phyloP scores from a whole-genome alignment of 2,329 filamentous ascomycete genomes.

The Xylaria sp. region DNA sequence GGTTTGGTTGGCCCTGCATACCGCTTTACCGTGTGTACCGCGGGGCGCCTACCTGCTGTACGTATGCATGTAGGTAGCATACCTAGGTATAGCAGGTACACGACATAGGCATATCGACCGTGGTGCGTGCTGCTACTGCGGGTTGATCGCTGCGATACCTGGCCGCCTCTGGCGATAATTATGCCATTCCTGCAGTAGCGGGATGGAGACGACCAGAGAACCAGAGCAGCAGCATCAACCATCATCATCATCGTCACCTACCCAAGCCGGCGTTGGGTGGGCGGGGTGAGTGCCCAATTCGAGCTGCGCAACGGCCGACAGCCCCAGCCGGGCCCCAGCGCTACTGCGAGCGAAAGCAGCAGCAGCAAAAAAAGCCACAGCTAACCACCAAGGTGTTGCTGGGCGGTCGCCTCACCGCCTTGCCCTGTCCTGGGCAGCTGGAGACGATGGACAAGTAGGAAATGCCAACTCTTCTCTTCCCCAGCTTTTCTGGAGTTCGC shows the following conservation, averaged over 20 bases:
- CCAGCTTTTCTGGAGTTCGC: constrained; percentile 7
- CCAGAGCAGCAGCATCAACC: not conserved
- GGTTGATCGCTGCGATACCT: not conserved
- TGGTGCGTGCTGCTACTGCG: not conserved
- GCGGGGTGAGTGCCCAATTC: not conserved
- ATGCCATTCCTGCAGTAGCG: not conserved
- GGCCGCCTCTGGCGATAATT: not conserved
- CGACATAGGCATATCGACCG: not conserved
- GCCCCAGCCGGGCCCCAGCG: no score
- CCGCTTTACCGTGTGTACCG: not conserved
- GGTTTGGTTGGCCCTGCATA: not conserved
- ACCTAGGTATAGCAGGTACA: not conserved
- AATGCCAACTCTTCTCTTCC: constrained; percentile 9
- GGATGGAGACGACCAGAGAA: not conserved
- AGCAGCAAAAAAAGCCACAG: not conserved
- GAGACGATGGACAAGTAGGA: constrained; percentile 6
- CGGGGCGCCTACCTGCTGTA: not conserved
- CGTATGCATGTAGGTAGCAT: not conserved
- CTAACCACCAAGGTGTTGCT: not conserved
- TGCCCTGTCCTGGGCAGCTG: no score
- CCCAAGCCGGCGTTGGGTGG: not conserved
- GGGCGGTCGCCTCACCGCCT: constrained; percentile 20
- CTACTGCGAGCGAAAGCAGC: no score
- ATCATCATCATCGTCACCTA: not conserved
- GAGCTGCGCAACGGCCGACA: no score